A percentile compares a stretch with the other conserved stretches of the same genome.
phyloP scores from a whole-genome alignment of 1,284 basidiomycete genomes.

The Taiwanofungus camphoratus region DNA sequence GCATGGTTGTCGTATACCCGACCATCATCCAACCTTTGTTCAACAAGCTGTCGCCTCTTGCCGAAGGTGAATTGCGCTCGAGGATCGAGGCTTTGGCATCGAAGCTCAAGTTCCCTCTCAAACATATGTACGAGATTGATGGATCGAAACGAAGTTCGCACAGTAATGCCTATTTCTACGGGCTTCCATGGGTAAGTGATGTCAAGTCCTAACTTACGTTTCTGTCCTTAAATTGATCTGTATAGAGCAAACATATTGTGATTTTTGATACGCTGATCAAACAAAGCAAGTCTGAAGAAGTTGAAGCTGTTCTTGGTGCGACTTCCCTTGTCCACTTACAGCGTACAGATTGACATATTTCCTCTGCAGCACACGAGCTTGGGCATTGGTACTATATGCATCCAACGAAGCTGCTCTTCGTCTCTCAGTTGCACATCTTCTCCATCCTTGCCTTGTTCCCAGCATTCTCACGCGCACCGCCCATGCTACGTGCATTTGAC shows the following conservation, averaged over 20 bases:
- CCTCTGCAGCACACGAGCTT: constrained; percentile 78
- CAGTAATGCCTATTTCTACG: constrained; percentile 94
- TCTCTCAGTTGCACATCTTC: constrained; percentile 86
- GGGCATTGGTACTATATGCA: constrained; percentile 94
- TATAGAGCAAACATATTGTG: constrained; percentile 87
- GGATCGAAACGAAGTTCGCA: constrained; percentile 94
- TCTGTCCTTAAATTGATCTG: neutral
- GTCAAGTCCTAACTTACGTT: neutral
- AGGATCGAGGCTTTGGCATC: constrained; percentile 72
- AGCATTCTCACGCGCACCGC: constrained; percentile 84
- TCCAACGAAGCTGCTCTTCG: constrained; percentile 81
- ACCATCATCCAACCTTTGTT: constrained; percentile 93
- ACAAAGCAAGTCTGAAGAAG: constrained; percentile 81
- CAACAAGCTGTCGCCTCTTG: constrained; percentile 91
- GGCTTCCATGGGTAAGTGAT: constrained; percentile 76
- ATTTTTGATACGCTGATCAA: constrained; percentile 96
- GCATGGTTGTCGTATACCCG: constrained; percentile 83
- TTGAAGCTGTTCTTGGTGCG: constrained; percentile 76
- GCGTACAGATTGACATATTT: neutral
- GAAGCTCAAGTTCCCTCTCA: constrained; percentile 89
- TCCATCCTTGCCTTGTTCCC: constrained; percentile 86
- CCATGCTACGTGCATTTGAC: constrained; percentile 83
- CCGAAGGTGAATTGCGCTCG: constrained; percentile 65
- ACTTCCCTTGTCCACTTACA: neutral
- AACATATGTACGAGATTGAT: constrained; percentile 95